phyloP scores from a whole-genome alignment of 1,284 basidiomycete genomes.

The Pyrrhoderma noxium region DNA sequence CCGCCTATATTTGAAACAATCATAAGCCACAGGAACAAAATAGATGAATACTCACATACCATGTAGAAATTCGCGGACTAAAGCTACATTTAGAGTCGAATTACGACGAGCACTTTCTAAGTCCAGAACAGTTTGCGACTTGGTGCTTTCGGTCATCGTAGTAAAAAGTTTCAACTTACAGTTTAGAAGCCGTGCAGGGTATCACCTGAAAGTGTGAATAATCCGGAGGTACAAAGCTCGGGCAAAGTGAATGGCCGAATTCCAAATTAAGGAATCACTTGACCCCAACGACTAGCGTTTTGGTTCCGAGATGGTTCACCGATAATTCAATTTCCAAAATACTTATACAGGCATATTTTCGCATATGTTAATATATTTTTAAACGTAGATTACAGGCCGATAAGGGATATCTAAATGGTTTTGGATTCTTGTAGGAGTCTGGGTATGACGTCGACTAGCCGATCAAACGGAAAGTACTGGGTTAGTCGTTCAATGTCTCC shows the following conservation, averaged over 20 bases:
- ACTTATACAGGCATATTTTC: too few species aligned
- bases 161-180: background rate
- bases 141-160: background rate
- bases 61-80: conserved; percentile 41
- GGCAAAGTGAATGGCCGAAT: too few species aligned
- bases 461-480: conserved; percentile 74
- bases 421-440: conserved; percentile 50
- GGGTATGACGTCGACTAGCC: conserved; percentile 67
- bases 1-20: conserved; percentile 33
- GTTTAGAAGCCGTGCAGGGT: too few species aligned
- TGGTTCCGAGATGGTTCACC: too few species aligned
- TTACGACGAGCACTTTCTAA: conserved; percentile 39
- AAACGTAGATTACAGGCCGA: too few species aligned
- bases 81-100: conserved; percentile 35
- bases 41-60: conserved; percentile 30
- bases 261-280: too few species aligned
- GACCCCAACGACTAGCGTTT: too few species aligned
- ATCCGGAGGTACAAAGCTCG: too few species aligned
- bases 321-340: too few species aligned
- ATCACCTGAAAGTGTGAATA: too few species aligned
- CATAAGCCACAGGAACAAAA: background rate
- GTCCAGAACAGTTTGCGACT: conserved; percentile 41
- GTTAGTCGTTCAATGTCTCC: conserved; percentile 68
- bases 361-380: too few species aligned
- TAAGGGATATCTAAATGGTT: too few species aligned